phyloP scores from a whole-genome alignment of 2,329 filamentous ascomycete genomes.

The Clarireedia paspali region DNA sequence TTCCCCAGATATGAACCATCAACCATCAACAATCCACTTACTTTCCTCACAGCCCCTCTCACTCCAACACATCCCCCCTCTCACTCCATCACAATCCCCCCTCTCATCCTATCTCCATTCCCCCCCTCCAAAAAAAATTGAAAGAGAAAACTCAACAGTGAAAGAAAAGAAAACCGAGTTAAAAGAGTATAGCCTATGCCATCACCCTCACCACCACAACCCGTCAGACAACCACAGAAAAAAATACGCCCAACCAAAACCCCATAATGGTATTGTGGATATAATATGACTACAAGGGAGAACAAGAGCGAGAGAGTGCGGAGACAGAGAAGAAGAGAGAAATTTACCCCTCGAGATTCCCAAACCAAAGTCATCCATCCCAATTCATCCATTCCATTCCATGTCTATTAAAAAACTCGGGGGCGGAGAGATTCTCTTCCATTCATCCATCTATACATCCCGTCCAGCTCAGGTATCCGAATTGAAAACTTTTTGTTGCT shows the following conservation, averaged over 20 bases:
- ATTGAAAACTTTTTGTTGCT: constrained; percentile 14
- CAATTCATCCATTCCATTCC: too few species aligned
- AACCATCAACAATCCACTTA: background rate
- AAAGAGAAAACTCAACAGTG: background rate
- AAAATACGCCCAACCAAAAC: constrained; percentile 12
- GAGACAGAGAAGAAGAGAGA: too few species aligned
- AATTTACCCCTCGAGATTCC: too few species aligned
- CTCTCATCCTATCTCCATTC: too few species aligned
- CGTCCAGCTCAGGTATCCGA: background rate
- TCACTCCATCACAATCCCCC: background rate
- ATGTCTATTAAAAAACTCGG: too few species aligned
- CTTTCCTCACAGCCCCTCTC: background rate
- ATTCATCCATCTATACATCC: too few species aligned
- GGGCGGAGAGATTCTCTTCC: too few species aligned
- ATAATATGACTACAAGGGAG: constrained; percentile 21
- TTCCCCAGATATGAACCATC: too few species aligned
- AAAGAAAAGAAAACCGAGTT: background rate
- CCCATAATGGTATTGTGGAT: constrained; percentile 22
- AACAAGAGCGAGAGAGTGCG: too few species aligned
- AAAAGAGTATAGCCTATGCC: background rate
- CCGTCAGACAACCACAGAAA: background rate
- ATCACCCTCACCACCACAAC: too few species aligned
- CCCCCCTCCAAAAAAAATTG: background rate
- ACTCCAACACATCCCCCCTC: background rate
- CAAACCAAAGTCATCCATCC: too few species aligned